These are phyloP conservation scores for Anisogramma anomala DNA, from an alignment of 2,329 filamentous ascomycete species.

Conservation along the genomic window DNA sequence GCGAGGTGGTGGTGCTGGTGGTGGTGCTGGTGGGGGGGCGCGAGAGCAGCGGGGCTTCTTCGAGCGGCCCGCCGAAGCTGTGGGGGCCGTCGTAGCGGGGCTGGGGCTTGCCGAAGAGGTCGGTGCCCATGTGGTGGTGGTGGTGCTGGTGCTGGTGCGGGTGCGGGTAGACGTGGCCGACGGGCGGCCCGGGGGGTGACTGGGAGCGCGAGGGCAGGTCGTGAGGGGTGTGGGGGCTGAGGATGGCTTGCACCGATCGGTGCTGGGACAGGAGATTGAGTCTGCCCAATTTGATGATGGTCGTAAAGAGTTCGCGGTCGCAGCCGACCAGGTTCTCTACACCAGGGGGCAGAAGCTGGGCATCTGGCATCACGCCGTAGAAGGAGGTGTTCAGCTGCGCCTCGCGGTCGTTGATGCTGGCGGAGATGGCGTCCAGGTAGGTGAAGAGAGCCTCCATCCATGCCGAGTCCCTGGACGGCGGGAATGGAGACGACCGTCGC, in stretches of 20 bases:
- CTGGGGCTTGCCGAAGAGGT: slow-evolving; percentile 18
- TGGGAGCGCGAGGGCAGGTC: slow-evolving; percentile 22
- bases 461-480: slow-evolving; percentile 54
- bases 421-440: slow-evolving; percentile 88
- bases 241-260: slow-evolving; percentile 36
- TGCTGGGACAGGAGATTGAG: slow-evolving; percentile 74
- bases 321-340: slow-evolving; percentile 81
- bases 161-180: slow-evolving; percentile 33
- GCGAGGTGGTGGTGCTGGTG: no score
- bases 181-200: slow-evolving; percentile 30
- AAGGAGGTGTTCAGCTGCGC: slow-evolving; percentile 63
- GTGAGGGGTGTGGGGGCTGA: slow-evolving; percentile 17
- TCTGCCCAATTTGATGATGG: slow-evolving; percentile 71
- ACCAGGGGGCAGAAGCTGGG: slow-evolving; percentile 43
- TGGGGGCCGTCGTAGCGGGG: slow-evolving; percentile 53
- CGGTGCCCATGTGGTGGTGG: slow-evolving; percentile 20
- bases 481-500: slow-evolving; percentile 44
- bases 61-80: slow-evolving; percentile 47
- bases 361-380: slow-evolving; percentile 41
- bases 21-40: no score
- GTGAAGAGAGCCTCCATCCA: slow-evolving; percentile 94
- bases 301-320: slow-evolving; percentile 75
- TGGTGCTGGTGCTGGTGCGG: slow-evolving; percentile 22
- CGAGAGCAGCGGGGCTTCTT: slow-evolving; percentile 43
- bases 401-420: slow-evolving; percentile 84